Evolutionary conservation across 305 asterid genomes (phyloP), one percentile per base, ranked within the genome.

Genomic region (Striga hermonthica): DNA sequence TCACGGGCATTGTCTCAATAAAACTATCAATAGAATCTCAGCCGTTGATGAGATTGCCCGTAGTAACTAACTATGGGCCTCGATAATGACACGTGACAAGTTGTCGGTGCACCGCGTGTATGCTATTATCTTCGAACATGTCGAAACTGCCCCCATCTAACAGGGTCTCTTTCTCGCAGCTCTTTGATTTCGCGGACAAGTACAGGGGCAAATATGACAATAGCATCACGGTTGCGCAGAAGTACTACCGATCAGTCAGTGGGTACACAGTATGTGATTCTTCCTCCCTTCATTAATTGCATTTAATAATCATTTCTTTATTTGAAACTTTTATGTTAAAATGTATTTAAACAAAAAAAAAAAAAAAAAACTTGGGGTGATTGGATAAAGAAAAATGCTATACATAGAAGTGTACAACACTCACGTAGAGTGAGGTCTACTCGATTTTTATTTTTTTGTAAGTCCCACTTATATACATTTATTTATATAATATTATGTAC

Each of bases 161-260:
- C 70, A 3, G 6, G 52, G 3, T 34, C 4, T 12, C 1, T 11
- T 60, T 52, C 65, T 76, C 81, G 74, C 96, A 93, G 99, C 91
- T 93, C 0, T 93, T 93, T 63, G 91, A 85, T 71, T 93, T 93
- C 65, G 97, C 99, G 72, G 91, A 93, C 81, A 90, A 88, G 77
- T 90, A 84, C 89, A 79, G 99, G 84, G 99, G 97, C 76, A 93
- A 93, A 83, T 93, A 93, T 37, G 99, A 93, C 78, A 74, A 89
- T 43, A 90, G 97, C 79, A 93, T 93, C n/a, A 83, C 93, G 3
- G 64, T 93, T 38, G 97, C 96, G 5, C 95, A 86, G 74, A 88
- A 90, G 79, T 93, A 90, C 86, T 93, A 93, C 84, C 85, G 95
- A 57, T 93, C 99, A n/a, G 97, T 93, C 16, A 93, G 99, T 78